Conservation (phyloP, 2,329 filamentous ascomycete species). For the Aspergillus terreus region DNA sequence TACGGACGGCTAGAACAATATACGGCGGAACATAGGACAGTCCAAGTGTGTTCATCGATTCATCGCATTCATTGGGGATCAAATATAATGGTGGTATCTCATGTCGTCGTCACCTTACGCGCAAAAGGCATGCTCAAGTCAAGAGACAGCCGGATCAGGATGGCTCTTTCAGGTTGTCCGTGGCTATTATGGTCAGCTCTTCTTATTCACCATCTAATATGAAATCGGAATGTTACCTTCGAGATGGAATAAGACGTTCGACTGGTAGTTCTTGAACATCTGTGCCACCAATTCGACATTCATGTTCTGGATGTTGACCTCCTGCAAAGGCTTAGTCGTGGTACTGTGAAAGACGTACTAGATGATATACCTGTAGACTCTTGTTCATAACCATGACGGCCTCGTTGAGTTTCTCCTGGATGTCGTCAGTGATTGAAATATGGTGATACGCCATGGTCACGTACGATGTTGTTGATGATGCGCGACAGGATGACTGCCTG, state of each 20-base stretch:
- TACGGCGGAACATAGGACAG: not conserved
- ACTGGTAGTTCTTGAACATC: conserved; percentile 99
- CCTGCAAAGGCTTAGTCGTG: conserved; percentile 49
- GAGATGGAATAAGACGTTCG: conserved; percentile 92
- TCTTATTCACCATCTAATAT: conserved; percentile 6
- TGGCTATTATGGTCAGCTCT: conserved; percentile 52
- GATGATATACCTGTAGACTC: conserved; percentile 65
- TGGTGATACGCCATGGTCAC: conserved; percentile 30
- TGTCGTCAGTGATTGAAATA: conserved; percentile 8
- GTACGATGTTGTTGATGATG: conserved; percentile 95
- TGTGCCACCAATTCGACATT: conserved; percentile 96
- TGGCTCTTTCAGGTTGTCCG: conserved; percentile 77
- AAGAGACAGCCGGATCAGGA: conserved; percentile 43
- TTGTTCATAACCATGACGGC: conserved; percentile 90
- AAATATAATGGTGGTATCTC: not conserved
- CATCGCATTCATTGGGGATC: not conserved
- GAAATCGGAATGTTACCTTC: conserved; percentile 63
- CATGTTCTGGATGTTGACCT: conserved; percentile 99
- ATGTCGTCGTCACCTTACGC: not conserved
- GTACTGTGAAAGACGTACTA: not conserved
- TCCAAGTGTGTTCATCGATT: not conserved
- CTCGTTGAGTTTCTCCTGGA: conserved; percentile 94
- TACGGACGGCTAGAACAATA: not conserved
- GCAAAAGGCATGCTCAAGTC: not conserved
- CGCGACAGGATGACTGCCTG: conserved; percentile 89